Evolutionary conservation across 2,329 filamentous ascomycete species (phyloP).

Genomic region (Scedosporium apiospermum): DNA sequence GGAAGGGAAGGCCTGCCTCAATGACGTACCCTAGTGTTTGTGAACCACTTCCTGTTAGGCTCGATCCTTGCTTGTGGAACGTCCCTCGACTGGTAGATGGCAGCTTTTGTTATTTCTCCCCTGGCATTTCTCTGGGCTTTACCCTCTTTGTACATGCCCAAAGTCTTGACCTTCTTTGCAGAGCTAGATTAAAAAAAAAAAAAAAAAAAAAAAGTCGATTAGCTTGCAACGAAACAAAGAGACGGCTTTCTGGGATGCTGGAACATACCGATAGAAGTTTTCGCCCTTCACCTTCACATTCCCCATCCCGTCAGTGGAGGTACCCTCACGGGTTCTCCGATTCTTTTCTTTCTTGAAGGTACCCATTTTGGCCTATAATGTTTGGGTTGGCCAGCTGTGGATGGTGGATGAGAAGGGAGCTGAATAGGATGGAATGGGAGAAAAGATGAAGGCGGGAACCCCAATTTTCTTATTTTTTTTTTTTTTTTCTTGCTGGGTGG

Average conservation of each 20-base stretch:
- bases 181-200: slow-evolving; percentile 22
- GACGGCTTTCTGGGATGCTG: not conserved
- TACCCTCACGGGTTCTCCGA: slow-evolving; percentile 77
- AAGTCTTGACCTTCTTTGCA: slow-evolving; percentile 79
- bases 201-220: too few relatives aligned
- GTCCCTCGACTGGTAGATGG: slow-evolving; percentile 74
- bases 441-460: slow-evolving; percentile 3
- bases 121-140: slow-evolving; percentile 71
- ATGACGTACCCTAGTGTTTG: slow-evolving; percentile 59
- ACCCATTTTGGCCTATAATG: slow-evolving; percentile 51
- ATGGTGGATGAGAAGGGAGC: not conserved
- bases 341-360: slow-evolving; percentile 83
- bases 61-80: slow-evolving; percentile 78
- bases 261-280: slow-evolving; percentile 82
- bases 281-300: slow-evolving; percentile 94
- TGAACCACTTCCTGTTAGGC: slow-evolving; percentile 97
- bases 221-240: slow-evolving; percentile 8
- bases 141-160: slow-evolving; percentile 88
- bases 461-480: not conserved
- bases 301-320: slow-evolving; percentile 73
- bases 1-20: not conserved
- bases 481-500: not conserved
- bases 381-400: not conserved
- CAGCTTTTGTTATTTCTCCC: slow-evolving; percentile 78
- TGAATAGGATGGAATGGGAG: not conserved